These are phyloP conservation scores for Cicer arietinum DNA, from an alignment of 306 rosid species.

Conservation along the genomic window DNA sequence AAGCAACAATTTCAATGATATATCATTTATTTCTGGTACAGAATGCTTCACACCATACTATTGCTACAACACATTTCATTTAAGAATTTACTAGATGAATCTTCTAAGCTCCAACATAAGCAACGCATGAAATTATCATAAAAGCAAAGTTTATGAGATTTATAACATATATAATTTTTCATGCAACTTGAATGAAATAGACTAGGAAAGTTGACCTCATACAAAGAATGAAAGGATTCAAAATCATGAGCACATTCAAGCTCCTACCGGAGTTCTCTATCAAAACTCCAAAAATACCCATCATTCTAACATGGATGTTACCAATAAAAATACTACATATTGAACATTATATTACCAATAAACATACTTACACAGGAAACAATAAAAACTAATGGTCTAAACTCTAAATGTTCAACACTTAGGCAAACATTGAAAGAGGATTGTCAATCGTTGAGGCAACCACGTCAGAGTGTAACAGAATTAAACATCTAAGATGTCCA, in stretches of 20 bases:
- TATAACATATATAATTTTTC: neutral
- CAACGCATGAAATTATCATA: neutral
- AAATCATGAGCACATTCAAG: slow-evolving; percentile 20
- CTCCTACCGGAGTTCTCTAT: slow-evolving; percentile 19
- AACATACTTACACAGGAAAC: neutral
- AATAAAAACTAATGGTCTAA: too few relatives aligned
- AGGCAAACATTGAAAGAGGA: too few relatives aligned
- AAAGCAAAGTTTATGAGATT: slow-evolving; percentile 18
- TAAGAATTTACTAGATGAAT: slow-evolving; percentile 5
- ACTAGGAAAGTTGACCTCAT: neutral
- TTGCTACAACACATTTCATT: slow-evolving; percentile 4
- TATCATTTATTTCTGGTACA: neutral
- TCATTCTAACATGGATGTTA: neutral
- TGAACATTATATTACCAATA: neutral
- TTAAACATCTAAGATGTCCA: neutral
- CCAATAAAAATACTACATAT: neutral
- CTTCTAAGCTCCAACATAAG: slow-evolving; percentile 18
- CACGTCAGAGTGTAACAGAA: too few relatives aligned
- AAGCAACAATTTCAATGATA: slow-evolving; percentile 19
- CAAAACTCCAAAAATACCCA: neutral
- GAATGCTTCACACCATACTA: slow-evolving; percentile 5
- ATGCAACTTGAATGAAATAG: slow-evolving; percentile 14
- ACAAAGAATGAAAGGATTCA: slow-evolving; percentile 4
- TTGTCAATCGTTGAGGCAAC: too few relatives aligned
- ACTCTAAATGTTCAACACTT: too few relatives aligned